Evolutionary conservation across 106 monocot genomes (phyloP).

Genomic region (Phalaenopsis equestris): DNA sequence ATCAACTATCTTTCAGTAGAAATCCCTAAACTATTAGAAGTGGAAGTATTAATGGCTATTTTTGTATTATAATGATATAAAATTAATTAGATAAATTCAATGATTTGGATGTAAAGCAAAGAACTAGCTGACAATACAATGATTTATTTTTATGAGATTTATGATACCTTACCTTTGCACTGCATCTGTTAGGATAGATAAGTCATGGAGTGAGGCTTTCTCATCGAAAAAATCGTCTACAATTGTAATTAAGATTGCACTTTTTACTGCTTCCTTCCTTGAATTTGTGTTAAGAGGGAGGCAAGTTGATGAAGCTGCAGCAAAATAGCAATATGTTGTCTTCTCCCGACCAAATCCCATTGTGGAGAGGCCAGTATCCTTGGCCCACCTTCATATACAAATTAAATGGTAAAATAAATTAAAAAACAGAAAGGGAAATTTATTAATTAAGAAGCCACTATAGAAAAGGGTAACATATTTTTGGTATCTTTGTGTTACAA

Average conservation of each 20-base stretch:
- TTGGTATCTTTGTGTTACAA: no score
- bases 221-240: constrained; percentile 35
- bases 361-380: constrained; percentile 10
- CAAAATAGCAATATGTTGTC: constrained; percentile 18
- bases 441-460: background rate
- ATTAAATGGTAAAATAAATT: no score
- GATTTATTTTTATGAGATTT: no score
- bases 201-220: constrained; percentile 19
- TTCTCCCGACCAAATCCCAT: constrained; percentile 32
- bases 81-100: no score
- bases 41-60: no score
- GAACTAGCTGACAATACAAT: no score
- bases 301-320: background rate
- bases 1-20: no score
- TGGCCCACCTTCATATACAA: constrained; percentile 19
- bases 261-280: constrained; percentile 9
- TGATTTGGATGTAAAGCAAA: no score
- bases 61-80: no score
- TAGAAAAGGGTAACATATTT: no score
- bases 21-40: no score
- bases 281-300: constrained; percentile 8
- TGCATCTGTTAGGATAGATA: constrained; percentile 10
- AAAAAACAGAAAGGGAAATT: background rate
- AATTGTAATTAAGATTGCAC: constrained; percentile 15
- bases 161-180: constrained; percentile 18